Conservation (phyloP, 495 filamentous ascomycete species). For the Neurospora discreta region DNA sequence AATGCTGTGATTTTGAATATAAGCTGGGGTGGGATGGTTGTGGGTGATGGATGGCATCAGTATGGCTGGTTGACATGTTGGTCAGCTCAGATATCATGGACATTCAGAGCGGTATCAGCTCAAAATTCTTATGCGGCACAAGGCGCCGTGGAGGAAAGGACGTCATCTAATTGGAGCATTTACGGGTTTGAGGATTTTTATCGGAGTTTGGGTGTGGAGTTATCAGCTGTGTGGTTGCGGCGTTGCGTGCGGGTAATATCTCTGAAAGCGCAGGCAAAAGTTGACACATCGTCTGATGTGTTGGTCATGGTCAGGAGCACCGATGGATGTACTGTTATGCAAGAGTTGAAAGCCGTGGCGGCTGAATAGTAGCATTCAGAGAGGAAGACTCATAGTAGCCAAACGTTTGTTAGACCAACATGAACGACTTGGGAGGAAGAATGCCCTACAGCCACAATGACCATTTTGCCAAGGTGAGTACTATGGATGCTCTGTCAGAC, state of each 20-base stretch:
- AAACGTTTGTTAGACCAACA: not conserved
- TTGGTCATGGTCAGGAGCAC: not conserved
- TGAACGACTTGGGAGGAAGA: not conserved
- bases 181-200: not conserved
- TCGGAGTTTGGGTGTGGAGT: not conserved
- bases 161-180: not conserved
- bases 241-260: not conserved
- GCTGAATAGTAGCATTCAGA: not conserved
- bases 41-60: not conserved
- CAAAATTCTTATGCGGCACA: not conserved
- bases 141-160: not conserved
- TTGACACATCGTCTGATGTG: not conserved
- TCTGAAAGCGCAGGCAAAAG: not conserved
- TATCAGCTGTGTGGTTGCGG: not conserved
- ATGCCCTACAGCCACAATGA: not conserved
- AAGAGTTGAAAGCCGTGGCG: not conserved
- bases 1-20: not conserved
- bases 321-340: not conserved
- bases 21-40: not conserved
- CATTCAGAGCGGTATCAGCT: not conserved
- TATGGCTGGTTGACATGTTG: not conserved
- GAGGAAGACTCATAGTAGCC: not conserved
- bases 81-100: not conserved
- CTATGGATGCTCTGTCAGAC: not conserved
- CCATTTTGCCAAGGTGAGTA: too few relatives aligned